Percentiles rank a stretch among this genome's conserved stretches.
Evolutionary conservation across 1,284 basidiomycete species (phyloP).

Genomic region (Anthracocystis panici-leucophaei): DNA sequence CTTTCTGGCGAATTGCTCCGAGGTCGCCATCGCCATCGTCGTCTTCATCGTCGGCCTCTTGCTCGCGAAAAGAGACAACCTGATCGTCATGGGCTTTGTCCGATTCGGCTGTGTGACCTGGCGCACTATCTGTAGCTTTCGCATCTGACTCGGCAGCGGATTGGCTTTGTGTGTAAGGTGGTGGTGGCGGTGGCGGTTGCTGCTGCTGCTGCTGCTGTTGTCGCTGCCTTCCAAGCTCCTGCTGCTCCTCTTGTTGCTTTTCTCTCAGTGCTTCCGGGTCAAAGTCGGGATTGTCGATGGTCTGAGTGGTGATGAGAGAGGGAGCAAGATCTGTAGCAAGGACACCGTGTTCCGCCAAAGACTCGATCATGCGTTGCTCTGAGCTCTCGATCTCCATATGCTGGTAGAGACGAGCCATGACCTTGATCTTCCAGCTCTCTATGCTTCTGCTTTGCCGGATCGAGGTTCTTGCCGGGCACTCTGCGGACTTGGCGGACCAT

Average conservation of each 20-base stretch:
- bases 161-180: neutral
- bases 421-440: conserved; percentile 63
- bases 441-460: conserved; percentile 55
- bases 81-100: neutral
- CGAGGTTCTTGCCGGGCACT: conserved; percentile 57
- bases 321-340: conserved; percentile 65
- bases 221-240: conserved; percentile 21
- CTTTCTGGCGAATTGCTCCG: conserved; percentile 10
- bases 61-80: neutral
- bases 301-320: conserved; percentile 65
- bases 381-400: conserved; percentile 67
- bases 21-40: conserved; percentile 45
- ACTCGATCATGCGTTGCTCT: conserved; percentile 69
- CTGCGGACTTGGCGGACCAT: conserved; percentile 54
- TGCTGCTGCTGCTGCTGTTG: conserved; percentile 7
- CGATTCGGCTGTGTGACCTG: neutral
- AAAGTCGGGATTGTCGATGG: conserved; percentile 67
- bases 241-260: conserved; percentile 31
- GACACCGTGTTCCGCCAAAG: conserved; percentile 65
- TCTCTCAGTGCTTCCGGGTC: conserved; percentile 57
- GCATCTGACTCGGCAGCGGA: neutral
- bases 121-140: neutral
- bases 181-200: neutral
- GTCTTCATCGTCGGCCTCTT: conserved; percentile 10
- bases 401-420: conserved; percentile 68